A percentile compares a stretch with the other conserved stretches of the same genome.
phyloP scores from a whole-genome alignment of 352 stramenopile species.

The Phytophthora europaea region DNA sequence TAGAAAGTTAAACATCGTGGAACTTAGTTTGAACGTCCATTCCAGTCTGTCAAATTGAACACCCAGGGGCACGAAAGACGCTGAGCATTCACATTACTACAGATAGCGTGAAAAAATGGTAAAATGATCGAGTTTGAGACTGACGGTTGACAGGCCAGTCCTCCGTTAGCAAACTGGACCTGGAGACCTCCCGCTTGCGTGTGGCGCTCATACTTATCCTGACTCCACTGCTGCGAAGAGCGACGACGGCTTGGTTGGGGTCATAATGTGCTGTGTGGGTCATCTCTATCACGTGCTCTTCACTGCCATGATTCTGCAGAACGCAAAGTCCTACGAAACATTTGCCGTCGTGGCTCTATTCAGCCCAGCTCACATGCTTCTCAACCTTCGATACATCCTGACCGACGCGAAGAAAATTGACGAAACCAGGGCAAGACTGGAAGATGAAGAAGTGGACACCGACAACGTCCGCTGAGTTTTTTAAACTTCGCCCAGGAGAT shows the following conservation, averaged over 20 bases:
- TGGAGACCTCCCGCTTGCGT: slow-evolving; percentile 1
- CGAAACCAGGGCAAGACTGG: slow-evolving; percentile 9
- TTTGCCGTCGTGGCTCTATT: slow-evolving; percentile 39
- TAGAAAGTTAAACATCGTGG: neutral
- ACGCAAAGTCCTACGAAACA: slow-evolving; percentile 45
- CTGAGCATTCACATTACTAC: neutral
- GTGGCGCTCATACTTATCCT: slow-evolving; percentile 26
- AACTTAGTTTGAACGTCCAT: neutral
- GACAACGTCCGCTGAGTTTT: slow-evolving; percentile 1
- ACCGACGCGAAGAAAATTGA: slow-evolving; percentile 12
- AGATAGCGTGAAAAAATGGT: neutral
- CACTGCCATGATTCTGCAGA: slow-evolving; percentile 50
- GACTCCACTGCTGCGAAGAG: slow-evolving; percentile 37
- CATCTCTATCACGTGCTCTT: slow-evolving; percentile 64
- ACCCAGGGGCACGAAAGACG: too few relatives aligned
- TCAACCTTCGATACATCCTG: slow-evolving; percentile 36
- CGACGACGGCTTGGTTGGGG: slow-evolving; percentile 41
- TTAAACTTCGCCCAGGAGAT: slow-evolving; percentile 23
- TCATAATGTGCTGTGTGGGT: slow-evolving; percentile 38
- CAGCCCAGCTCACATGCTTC: slow-evolving; percentile 41
- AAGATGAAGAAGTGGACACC: neutral
- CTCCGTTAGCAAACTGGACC: slow-evolving; percentile 47
- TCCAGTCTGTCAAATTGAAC: too few relatives aligned
- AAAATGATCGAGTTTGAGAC: neutral
- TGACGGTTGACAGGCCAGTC: slow-evolving; percentile 32